phyloP scores from a whole-genome alignment of 2,329 filamentous ascomycete species.

The Leptoxyphium fumago region DNA sequence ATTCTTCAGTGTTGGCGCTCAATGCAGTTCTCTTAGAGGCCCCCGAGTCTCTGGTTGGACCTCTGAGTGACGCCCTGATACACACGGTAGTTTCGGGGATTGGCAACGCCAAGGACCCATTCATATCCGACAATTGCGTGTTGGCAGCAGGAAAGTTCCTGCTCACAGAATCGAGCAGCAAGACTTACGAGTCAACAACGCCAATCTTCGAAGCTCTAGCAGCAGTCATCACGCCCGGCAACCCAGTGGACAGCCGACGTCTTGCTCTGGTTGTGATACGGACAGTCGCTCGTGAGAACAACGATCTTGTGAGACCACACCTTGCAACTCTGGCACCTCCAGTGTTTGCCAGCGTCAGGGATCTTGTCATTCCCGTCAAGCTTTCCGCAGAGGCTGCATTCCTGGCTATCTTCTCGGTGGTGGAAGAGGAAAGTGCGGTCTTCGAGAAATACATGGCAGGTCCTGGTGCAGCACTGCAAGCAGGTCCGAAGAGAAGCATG shows the following conservation, averaged over 20 bases:
- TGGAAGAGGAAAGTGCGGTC: slow-evolving; percentile 68
- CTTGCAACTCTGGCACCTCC: slow-evolving; percentile 64
- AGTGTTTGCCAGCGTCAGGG: slow-evolving; percentile 79
- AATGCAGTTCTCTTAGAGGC: slow-evolving; percentile 82
- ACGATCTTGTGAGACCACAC: slow-evolving; percentile 69
- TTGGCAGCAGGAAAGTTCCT: slow-evolving; percentile 85
- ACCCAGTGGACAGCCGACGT: slow-evolving; percentile 67
- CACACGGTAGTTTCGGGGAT: slow-evolving; percentile 71
- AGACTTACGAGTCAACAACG: slow-evolving; percentile 63
- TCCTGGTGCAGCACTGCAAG: slow-evolving; percentile 46
- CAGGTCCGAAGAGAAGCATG: slow-evolving; percentile 76
- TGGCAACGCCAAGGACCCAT: slow-evolving; percentile 43
- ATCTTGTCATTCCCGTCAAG: slow-evolving; percentile 88
- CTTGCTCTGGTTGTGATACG: slow-evolving; percentile 76
- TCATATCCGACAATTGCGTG: slow-evolving; percentile 72
- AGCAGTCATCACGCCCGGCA: slow-evolving; percentile 59
- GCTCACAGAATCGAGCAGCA: slow-evolving; percentile 48
- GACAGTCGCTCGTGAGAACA: slow-evolving; percentile 65
- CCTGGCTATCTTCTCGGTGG: slow-evolving; percentile 76
- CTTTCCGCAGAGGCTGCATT: slow-evolving; percentile 90
- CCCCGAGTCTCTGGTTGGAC: slow-evolving; percentile 51
- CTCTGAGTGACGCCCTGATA: slow-evolving; percentile 58
- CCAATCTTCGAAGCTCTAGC: slow-evolving; percentile 67
- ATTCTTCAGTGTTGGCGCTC: slow-evolving; percentile 67
- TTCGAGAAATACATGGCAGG: slow-evolving; percentile 83